Evolutionary conservation across 1,284 basidiomycete genomes (phyloP).

Genomic region (Tremellales sp.): DNA sequence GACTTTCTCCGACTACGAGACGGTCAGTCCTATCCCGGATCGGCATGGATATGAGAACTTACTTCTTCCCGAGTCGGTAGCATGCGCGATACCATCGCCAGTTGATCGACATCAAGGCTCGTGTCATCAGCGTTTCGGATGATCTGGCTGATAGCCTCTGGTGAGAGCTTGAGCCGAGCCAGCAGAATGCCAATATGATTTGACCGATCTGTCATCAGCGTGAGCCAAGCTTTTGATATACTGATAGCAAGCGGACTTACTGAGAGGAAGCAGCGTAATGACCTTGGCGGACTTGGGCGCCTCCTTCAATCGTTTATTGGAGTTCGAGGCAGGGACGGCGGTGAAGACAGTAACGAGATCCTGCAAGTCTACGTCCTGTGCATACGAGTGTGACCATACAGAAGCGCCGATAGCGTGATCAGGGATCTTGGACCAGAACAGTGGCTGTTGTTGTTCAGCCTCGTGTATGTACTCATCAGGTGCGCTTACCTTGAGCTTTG

Average conservation of each 20-base stretch:
- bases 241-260: background rate
- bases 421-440: conserved; percentile 83
- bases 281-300: background rate
- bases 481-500: conserved; percentile 56
- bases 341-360: conserved; percentile 73
- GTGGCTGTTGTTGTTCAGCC: conserved; percentile 54
- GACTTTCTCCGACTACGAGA: conserved; percentile 58
- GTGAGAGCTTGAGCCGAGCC: conserved; percentile 63
- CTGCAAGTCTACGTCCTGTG: conserved; percentile 55
- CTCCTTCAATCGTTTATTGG: background rate
- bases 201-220: conserved; percentile 65
- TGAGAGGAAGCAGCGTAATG: too few relatives aligned
- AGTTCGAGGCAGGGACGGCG: background rate
- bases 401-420: conserved; percentile 53
- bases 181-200: conserved; percentile 87
- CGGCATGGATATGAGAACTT: conserved; percentile 9
- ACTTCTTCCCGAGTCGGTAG: conserved; percentile 75
- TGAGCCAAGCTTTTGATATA: background rate
- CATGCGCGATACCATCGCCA: conserved; percentile 67
- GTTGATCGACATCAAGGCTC: conserved; percentile 62
- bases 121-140: conserved; percentile 67
- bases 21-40: background rate
- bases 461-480: background rate
- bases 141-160: conserved; percentile 62
- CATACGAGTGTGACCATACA: conserved; percentile 60